Base-by-base conservation (phyloP, 768 basidiomycete genomes). In the Lactarius vividus region DNA sequence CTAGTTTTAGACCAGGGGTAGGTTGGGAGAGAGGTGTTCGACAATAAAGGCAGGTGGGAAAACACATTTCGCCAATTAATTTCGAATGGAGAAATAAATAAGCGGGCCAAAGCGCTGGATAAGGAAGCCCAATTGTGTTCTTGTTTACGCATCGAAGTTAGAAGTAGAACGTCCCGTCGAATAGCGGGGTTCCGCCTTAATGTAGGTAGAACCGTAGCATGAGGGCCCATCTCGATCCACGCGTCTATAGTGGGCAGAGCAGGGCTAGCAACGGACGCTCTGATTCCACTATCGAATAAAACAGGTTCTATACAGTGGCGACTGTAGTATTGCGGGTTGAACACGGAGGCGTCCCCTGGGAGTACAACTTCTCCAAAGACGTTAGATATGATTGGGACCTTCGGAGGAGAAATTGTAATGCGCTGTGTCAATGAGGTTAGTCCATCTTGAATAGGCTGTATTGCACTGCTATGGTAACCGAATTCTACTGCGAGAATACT, bases 221-320 rank as follows among this genome's bases (percentile, higher is more conserved):
- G 86, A 13, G 89, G 87, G 2, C 89, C 85, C 52, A 90, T 80
- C 73, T 91, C 89, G 9, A 91, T 77, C 84, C 85, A 90, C 0
- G 78, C 79, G 49, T 78, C 78, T 8, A 79, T 72, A 16, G 72
- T 64, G 49, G 71, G 57, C 31, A 77, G 64, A 18, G 72, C 73
- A 15, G 73, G 28, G 16, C 64, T 66, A 6, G 75, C 67, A 1
- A 78, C 35, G 11, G 85, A 77, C 0, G 80, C 74, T n/a, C 73
- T 74, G 2, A 90, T 72, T 15, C 84, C 84, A 29, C 78, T 76
- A 16, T 80, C 76, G 69, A 89, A 89, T 35, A 74, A 79, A 54
- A 87, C 88, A 33, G 86, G 85, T 65, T 82, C 78, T 5, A 73
- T 76, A 70, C 86, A 88, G 67, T 91, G 89, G 16, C 77, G 81